Evolutionary conservation across 2,329 filamentous ascomycete species (phyloP).

Genomic region (Chaetomiaceae sp.): DNA sequence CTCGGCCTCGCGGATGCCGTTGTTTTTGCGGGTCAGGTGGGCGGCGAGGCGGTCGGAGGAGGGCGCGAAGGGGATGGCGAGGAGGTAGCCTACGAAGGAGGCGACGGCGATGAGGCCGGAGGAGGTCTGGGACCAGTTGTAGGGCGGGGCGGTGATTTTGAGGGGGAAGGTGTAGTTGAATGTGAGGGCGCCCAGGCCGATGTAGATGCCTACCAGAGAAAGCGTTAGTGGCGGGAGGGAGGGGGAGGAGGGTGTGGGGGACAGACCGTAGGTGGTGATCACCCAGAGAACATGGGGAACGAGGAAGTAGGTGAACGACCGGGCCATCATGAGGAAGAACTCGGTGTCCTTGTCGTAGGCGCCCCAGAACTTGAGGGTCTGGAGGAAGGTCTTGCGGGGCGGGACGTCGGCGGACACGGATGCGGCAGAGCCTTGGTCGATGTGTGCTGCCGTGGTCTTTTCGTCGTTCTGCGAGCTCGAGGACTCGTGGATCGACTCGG

Average conservation of each 20-base stretch:
- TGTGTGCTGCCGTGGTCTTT: too few relatives aligned
- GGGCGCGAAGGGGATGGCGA: constrained; percentile 41
- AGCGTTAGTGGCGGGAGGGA: not conserved
- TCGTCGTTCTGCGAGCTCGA: constrained; percentile 12
- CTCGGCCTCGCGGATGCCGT: constrained; percentile 41
- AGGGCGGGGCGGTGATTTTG: constrained; percentile 38
- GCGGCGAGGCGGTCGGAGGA: constrained; percentile 39
- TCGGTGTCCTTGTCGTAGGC: constrained; percentile 36
- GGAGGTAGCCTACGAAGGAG: constrained; percentile 30
- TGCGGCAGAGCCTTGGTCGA: not conserved
- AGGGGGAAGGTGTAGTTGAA: constrained; percentile 45
- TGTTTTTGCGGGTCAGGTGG: constrained; percentile 35
- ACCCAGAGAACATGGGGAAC: constrained; percentile 44
- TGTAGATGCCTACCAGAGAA: constrained; percentile 32
- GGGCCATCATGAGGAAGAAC: constrained; percentile 40
- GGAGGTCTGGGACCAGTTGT: constrained; percentile 39
- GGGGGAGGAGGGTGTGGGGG: not conserved
- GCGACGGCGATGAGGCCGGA: constrained; percentile 42
- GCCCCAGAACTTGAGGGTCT: constrained; percentile 39
- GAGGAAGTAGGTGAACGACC: constrained; percentile 41
- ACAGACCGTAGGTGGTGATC: constrained; percentile 35
- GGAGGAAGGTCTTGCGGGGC: constrained; percentile 36
- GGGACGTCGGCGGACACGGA: constrained; percentile 27
- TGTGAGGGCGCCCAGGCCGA: constrained; percentile 41
- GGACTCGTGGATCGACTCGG: not conserved